Conservation (phyloP, 31 red algal species). For the Endocladia muricata region DNA sequence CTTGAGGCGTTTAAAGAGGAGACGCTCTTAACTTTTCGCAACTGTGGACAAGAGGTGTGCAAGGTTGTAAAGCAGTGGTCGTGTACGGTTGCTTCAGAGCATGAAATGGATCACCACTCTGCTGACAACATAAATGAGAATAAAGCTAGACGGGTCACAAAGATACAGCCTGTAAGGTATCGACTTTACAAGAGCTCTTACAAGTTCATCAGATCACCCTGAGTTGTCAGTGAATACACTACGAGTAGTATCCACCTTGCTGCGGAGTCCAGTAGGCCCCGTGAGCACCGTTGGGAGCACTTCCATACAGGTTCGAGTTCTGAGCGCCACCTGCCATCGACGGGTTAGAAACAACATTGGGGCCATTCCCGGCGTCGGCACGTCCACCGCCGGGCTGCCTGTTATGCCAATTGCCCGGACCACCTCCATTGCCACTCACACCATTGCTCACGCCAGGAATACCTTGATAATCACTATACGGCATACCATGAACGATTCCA, state of each 20-base stretch:
- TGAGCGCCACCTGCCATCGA: slow-evolving; percentile 28
- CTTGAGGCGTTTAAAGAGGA: too few relatives aligned
- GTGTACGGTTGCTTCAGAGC: too few relatives aligned
- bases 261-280: slow-evolving; percentile 46
- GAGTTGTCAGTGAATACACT: background rate
- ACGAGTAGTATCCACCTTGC: slow-evolving; percentile 29
- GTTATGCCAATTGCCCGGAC: slow-evolving; percentile 52
- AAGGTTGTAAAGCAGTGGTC: too few relatives aligned
- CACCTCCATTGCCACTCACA: slow-evolving; percentile 20
- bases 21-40: too few relatives aligned
- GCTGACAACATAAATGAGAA: too few relatives aligned
- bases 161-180: too few relatives aligned
- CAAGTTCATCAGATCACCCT: too few relatives aligned
- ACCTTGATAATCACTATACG: slow-evolving; percentile 39
- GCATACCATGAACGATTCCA: slow-evolving; percentile 49
- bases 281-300: slow-evolving; percentile 47
- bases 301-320: slow-evolving; percentile 38
- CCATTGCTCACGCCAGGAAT: slow-evolving; percentile 48
- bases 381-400: background rate
- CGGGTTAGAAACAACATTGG: slow-evolving; percentile 18
- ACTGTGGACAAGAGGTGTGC: too few relatives aligned
- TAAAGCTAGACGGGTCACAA: too few relatives aligned
- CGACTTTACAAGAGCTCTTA: too few relatives aligned
- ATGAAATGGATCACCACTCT: too few relatives aligned
- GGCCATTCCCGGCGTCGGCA: background rate